A percentile compares a stretch with the other conserved stretches of the same genome.
These are phyloP conservation scores for Maudiozyma humilis DNA, from an alignment of 1,139 yeast species.

Conservation along the genomic window DNA sequence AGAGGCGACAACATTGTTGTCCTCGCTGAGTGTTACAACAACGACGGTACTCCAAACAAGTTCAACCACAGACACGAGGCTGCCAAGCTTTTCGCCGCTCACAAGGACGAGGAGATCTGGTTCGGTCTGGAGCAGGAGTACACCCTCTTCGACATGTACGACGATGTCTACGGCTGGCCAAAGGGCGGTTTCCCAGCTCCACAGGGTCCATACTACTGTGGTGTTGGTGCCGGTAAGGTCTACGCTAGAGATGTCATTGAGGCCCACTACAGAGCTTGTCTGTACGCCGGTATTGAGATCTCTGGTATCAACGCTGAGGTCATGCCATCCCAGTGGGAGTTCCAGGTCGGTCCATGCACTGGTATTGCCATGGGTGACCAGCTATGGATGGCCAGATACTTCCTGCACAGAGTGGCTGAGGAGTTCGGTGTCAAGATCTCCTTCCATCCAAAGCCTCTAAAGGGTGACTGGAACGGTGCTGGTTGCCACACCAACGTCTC, in stretches of 20 bases:
- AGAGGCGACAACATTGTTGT: constrained; percentile 95
- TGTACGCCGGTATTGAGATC: constrained; percentile 79
- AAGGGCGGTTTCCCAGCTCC: constrained; percentile 99
- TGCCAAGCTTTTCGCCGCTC: constrained; percentile 92
- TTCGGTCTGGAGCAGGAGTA: constrained; percentile 98
- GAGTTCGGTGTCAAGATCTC: constrained; percentile 98
- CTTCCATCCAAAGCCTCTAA: constrained; percentile 97
- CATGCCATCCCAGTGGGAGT: constrained; percentile 99
- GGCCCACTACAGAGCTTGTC: constrained; percentile 98
- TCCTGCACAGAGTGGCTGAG: constrained; percentile 91
- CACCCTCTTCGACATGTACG: constrained; percentile 87
- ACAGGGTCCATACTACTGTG: constrained; percentile 99
- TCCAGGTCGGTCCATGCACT: constrained; percentile 97
- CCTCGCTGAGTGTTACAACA: constrained; percentile 94
- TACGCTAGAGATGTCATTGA: constrained; percentile 97
- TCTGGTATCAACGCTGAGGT: constrained; percentile 99
- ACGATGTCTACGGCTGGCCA: constrained; percentile 96
- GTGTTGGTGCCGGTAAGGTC: constrained; percentile 98
- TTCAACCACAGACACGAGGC: constrained; percentile 97
- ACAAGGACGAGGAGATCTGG: constrained; percentile 80
- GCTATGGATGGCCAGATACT: constrained; percentile 91
- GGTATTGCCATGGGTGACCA: constrained; percentile 97
- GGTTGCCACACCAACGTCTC: constrained; percentile 99
- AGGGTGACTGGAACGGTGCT: constrained; percentile 99
- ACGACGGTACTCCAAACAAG: constrained; percentile 98